These are phyloP conservation scores for Suillus weaverae DNA, from an alignment of 768 basidiomycete species.

Conservation along the genomic window DNA sequence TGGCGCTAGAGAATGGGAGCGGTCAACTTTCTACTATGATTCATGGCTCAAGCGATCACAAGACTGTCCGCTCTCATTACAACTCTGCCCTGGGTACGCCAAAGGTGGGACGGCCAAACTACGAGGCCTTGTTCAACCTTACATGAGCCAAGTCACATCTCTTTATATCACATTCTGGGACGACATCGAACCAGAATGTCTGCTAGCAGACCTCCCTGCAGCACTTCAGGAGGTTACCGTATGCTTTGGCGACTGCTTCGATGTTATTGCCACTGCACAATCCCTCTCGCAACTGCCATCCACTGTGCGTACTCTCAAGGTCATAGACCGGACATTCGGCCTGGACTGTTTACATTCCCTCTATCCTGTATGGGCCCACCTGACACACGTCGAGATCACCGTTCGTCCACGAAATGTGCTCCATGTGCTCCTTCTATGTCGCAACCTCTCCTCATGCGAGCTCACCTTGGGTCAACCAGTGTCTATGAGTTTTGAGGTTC, in stretches of 20 bases:
- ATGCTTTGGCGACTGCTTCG: neutral
- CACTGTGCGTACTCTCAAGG: neutral
- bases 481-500: neutral
- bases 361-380: neutral
- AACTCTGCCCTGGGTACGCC: neutral
- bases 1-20: neutral
- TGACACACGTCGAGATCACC: neutral
- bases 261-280: neutral
- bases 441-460: neutral
- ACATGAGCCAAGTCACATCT: neutral
- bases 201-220: neutral
- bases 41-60: neutral
- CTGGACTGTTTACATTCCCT: neutral
- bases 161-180: neutral
- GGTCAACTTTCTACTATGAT: neutral
- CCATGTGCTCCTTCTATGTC: neutral
- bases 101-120: neutral
- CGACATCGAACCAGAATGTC: neutral
- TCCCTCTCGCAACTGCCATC: neutral
- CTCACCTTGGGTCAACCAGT: neutral
- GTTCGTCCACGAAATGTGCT: neutral
- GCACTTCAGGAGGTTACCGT: neutral
- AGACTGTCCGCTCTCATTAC: neutral
- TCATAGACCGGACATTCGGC: neutral
- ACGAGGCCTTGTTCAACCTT: neutral